A percentile compares a stretch with the other conserved stretches of the same genome.
phyloP scores from a whole-genome alignment of 768 basidiomycete species.

The Rhodotorula graminis region DNA sequence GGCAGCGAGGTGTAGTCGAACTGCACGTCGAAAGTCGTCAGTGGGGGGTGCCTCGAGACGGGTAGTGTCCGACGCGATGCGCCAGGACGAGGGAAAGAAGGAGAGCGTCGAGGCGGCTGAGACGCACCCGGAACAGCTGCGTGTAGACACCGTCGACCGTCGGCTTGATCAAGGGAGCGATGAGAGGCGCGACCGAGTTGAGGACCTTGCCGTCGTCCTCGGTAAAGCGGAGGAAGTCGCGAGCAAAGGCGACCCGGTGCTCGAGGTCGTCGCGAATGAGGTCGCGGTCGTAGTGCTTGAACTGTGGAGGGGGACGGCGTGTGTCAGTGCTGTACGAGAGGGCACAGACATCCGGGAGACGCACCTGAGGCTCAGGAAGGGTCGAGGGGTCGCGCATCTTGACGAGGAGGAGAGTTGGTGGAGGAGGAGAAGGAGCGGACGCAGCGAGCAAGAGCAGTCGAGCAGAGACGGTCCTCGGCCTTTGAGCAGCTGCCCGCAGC shows the following conservation, averaged over 20 bases:
- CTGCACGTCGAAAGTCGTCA: not conserved
- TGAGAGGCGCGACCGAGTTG: not conserved
- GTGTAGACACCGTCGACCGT: conserved; percentile 22
- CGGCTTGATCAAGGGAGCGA: conserved; percentile 8
- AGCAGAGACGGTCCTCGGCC: too few relatives aligned
- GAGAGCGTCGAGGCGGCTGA: too few relatives aligned
- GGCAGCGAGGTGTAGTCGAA: not conserved
- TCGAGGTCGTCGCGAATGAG: conserved; percentile 9
- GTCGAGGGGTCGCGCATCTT: too few relatives aligned
- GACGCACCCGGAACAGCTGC: conserved; percentile 16
- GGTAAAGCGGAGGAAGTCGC: conserved; percentile 19
- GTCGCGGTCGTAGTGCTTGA: conserved; percentile 11
- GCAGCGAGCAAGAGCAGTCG: too few relatives aligned
- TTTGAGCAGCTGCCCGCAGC: too few relatives aligned
- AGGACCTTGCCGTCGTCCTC: conserved; percentile 5
- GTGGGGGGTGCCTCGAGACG: too few relatives aligned
- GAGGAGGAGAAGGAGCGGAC: too few relatives aligned
- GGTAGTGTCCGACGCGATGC: accelerated
- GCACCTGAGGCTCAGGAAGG: too few relatives aligned
- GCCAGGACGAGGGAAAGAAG: too few relatives aligned
- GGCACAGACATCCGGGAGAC: too few relatives aligned
- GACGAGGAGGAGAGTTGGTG: too few relatives aligned
- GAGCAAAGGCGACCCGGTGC: not conserved
- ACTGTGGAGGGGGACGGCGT: not conserved
- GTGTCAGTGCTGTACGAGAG: not conserved